Percentiles rank a stretch among this genome's conserved stretches.
These are phyloP conservation scores for Berberis vulgaris DNA, from an alignment of 164 flowering plant genomes.

Conservation along the genomic window DNA sequence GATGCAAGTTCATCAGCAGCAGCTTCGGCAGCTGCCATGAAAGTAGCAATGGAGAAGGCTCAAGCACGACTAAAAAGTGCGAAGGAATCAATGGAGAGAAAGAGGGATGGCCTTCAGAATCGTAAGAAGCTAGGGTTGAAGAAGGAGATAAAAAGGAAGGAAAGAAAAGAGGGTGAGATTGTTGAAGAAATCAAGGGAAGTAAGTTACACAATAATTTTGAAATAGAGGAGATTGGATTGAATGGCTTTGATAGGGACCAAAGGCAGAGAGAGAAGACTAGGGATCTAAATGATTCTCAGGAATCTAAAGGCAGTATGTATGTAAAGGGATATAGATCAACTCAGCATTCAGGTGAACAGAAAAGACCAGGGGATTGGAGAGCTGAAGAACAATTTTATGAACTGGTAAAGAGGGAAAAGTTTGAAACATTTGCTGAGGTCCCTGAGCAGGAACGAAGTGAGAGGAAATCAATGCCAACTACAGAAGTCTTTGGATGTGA, in stretches of 20 bases:
- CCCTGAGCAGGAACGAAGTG: too few relatives aligned
- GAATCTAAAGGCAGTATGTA: constrained; percentile 16
- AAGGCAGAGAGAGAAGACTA: constrained; percentile 19
- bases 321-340: constrained; percentile 15
- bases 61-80: constrained; percentile 51
- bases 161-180: constrained; percentile 15
- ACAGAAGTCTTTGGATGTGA: background rate
- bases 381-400: constrained; percentile 52
- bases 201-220: constrained; percentile 14
- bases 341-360: constrained; percentile 17
- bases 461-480: too few relatives aligned
- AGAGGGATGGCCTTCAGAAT: constrained; percentile 31
- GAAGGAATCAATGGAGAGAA: constrained; percentile 45
- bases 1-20: constrained; percentile 64
- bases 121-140: constrained; percentile 21
- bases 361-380: constrained; percentile 50
- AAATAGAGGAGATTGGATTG: constrained; percentile 12
- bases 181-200: constrained; percentile 21
- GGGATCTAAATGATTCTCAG: constrained; percentile 9
- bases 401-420: constrained; percentile 35
- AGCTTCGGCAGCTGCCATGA: constrained; percentile 59
- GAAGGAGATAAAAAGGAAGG: constrained; percentile 19
- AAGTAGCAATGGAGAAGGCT: constrained; percentile 63
- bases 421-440: constrained; percentile 1
- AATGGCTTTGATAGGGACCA: constrained; percentile 20